phyloP scores from a whole-genome alignment of 2,329 filamentous ascomycete species.

The Arthroderma sp. region DNA sequence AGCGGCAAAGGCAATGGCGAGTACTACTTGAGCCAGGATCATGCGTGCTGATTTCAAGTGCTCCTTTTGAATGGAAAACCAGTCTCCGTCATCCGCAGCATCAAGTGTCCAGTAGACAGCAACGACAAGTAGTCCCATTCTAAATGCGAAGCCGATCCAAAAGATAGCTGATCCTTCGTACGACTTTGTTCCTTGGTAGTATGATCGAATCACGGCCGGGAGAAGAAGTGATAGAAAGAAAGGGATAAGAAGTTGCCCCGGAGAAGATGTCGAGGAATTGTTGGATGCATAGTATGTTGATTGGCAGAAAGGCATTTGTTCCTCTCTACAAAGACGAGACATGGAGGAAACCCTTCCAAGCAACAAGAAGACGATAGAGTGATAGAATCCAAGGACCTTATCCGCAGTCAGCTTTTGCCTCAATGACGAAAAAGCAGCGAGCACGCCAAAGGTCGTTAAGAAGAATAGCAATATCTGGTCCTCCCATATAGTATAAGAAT shows the following conservation, averaged over 20 bases:
- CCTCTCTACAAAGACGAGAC: constrained; percentile 86
- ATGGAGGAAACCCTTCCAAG: constrained; percentile 71
- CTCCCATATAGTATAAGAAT: constrained; percentile 98
- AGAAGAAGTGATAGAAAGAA: constrained; percentile 60
- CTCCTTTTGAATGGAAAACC: constrained; percentile 54
- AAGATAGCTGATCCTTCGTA: constrained; percentile 75
- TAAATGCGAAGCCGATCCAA: constrained; percentile 74
- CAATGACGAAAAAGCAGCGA: constrained; percentile 62
- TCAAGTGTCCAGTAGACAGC: constrained; percentile 83
- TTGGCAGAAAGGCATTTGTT: constrained; percentile 93
- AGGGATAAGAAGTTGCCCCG: constrained; percentile 77
- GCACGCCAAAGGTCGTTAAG: constrained; percentile 70
- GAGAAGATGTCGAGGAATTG: constrained; percentile 80
- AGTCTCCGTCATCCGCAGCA: constrained; percentile 69
- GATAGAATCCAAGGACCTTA: constrained; percentile 65
- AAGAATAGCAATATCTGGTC: constrained; percentile 90
- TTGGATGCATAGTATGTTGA: constrained; percentile 93
- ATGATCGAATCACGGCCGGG: constrained; percentile 69
- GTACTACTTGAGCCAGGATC: constrained; percentile 64
- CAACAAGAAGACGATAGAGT: constrained; percentile 70
- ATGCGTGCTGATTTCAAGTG: constrained; percentile 62
- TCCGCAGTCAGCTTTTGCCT: constrained; percentile 56
- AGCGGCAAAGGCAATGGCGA: constrained; percentile 69
- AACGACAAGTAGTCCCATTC: constrained; percentile 59
- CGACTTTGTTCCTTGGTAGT: constrained; percentile 68